Base-by-base conservation (phyloP, 2,329 filamentous ascomycete genomes). In the Cytospora piceicola region DNA sequence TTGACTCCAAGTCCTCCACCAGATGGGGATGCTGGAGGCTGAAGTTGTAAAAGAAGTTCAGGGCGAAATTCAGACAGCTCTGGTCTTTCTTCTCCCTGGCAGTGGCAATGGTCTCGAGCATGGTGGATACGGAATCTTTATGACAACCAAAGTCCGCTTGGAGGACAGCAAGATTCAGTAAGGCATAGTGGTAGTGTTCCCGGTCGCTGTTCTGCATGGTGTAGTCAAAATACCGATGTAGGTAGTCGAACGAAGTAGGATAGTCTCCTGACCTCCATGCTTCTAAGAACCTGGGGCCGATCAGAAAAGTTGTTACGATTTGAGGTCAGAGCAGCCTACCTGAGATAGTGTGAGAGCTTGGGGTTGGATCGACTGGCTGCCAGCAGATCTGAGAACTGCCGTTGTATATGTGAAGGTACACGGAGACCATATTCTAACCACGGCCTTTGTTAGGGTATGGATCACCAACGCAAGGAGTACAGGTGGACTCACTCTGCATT, bases 221-320 rank as follows among this genome's bases (percentile, higher is more conserved):
- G 77, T 97, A 97, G 76, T 99, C 95, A 72, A 97, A 99, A 76
- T 97, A 99, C 60, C 93, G 89, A 76, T 98, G 94, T 24, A 99
- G 83, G 70, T 90, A 90, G 73, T 99, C 94, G 74, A 97, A 95
- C 0, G 95, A 91, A 0, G 91, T 92, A 15, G 91, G 88, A 73
- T 94, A 96, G 76, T 98, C 93, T 5, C 94, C 94, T 4, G 93
- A 89, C 75, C 90, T 87, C 94, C 94, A 98, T 0, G 93, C 88
- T 75, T 99, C 94, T 17, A 97, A 88, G 73, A 96, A 98, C 71
- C 90, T 92, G 70, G 34, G 24, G 17, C 51, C 17, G 17, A 74
- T 49, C 75, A 69, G 27, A 27, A 36, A 14, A 29, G 36, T 20
- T 29, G 51, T 42, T 12, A 8, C 22, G 24, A n/a, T 1, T 22